Conservation (phyloP, 192 early-diverging fungal genomes). For the Backusella australiensis region DNA sequence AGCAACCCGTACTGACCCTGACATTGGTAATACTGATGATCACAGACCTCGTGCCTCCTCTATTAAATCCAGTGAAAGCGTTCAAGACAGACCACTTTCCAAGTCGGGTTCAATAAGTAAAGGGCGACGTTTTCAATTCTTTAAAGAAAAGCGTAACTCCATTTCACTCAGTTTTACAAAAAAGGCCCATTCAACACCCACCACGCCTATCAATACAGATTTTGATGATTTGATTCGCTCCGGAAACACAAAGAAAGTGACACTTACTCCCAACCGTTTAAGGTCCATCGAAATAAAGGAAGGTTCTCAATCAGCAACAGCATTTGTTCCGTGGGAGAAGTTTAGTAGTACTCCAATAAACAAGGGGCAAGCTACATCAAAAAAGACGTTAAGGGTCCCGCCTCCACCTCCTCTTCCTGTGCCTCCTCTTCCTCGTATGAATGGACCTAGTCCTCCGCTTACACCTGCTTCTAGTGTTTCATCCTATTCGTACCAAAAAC, state of each 20-base stretch:
- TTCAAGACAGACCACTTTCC: conserved; percentile 23
- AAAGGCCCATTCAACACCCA: background rate
- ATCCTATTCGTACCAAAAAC: background rate
- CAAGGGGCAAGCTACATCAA: background rate
- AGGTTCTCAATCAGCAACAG: background rate
- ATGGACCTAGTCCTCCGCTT: conserved; percentile 5
- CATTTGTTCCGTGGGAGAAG: background rate
- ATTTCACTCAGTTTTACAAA: conserved; percentile 1
- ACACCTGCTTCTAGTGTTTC: conserved; percentile 18
- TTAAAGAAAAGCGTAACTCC: conserved; percentile 24
- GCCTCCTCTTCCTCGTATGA: background rate
- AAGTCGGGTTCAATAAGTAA: conserved; percentile 11
- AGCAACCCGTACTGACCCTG: background rate
- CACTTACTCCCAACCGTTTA: conserved; percentile 58
- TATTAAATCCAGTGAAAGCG: conserved; percentile 16
- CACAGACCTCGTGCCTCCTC: conserved; percentile 1
- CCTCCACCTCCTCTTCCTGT: background rate
- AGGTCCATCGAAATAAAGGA: conserved; percentile 48
- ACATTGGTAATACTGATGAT: background rate
- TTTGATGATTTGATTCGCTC: conserved; percentile 55
- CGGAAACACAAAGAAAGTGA: conserved; percentile 57
- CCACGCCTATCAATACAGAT: conserved; percentile 5
- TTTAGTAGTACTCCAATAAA: background rate
- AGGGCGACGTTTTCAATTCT: conserved; percentile 25
- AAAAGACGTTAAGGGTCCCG: background rate